These are phyloP conservation scores for Globisporangium orthogonon DNA, from an alignment of 352 stramenopile genomes.

Conservation along the genomic window DNA sequence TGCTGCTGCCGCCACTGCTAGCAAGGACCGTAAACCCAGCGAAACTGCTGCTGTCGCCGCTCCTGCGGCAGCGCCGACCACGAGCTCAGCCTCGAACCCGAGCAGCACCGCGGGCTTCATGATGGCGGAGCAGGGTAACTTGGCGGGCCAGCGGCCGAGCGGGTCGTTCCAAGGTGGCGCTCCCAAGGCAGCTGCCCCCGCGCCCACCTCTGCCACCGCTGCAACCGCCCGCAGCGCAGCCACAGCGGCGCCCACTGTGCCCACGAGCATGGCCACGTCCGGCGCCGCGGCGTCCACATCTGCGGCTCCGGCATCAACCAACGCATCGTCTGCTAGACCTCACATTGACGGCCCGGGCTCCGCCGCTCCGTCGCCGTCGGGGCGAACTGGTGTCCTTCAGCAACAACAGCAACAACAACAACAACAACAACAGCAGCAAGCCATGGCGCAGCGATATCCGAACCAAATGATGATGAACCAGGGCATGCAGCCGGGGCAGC, in stretches of 20 bases:
- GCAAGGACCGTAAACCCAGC: conserved; percentile 25
- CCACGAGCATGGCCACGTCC: conserved; percentile 5
- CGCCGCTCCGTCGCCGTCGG: conserved; percentile 14
- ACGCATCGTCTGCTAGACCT: conserved; percentile 56
- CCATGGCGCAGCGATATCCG: conserved; percentile 29
- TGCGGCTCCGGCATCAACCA: conserved; percentile 25
- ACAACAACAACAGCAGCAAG: conserved; percentile 23
- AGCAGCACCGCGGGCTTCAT: conserved; percentile 11
- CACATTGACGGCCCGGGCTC: conserved; percentile 44
- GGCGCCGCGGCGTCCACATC: conserved; percentile 12
- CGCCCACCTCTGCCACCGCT: conserved; percentile 6
- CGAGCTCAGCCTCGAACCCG: conserved; percentile 5
- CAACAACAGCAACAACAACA: conserved; percentile 32
- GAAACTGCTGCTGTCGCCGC: conserved; percentile 10
- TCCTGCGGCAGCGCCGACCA: conserved; percentile 15
- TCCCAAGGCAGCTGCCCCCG: background rate
- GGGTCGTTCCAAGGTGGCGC: conserved; percentile 8
- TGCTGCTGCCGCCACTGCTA: background rate
- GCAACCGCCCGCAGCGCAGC: conserved; percentile 4
- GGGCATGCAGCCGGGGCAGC: conserved; percentile 25
- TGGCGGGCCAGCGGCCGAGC: conserved; percentile 5
- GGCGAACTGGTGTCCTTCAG: conserved; percentile 8
- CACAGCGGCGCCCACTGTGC: background rate
- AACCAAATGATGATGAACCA: conserved; percentile 77
- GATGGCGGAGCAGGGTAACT: conserved; percentile 14